Evolutionary conservation across 2,329 filamentous ascomycete genomes (phyloP).

Genomic region (Ophiostoma sp.): DNA sequence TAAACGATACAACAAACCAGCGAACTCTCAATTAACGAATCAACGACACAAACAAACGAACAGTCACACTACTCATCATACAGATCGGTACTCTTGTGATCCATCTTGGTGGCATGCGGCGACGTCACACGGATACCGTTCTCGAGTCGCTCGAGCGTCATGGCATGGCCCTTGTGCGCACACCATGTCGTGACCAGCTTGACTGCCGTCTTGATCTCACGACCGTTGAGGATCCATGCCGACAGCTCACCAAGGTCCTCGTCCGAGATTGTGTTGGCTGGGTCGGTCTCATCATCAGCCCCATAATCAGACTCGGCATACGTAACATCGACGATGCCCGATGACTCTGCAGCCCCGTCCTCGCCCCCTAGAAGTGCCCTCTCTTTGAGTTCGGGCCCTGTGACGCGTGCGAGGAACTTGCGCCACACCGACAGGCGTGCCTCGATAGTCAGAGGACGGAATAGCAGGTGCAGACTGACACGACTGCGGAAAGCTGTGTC

Average conservation of each 20-base stretch:
- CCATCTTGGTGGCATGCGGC: slow-evolving; percentile 37
- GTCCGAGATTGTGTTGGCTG: slow-evolving; percentile 28
- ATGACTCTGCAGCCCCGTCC: neutral
- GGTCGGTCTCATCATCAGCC: neutral
- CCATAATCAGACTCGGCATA: neutral
- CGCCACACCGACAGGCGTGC: slow-evolving; percentile 41
- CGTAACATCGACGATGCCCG: neutral
- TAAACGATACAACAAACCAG: slow-evolving; percentile 1
- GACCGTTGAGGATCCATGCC: slow-evolving; percentile 41
- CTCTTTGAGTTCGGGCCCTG: slow-evolving; percentile 14
- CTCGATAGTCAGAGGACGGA: slow-evolving; percentile 37
- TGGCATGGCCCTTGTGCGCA: slow-evolving; percentile 39
- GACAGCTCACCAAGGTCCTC: slow-evolving; percentile 38
- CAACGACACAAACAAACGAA: neutral
- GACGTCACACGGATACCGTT: slow-evolving; percentile 43
- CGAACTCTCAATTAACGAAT: neutral
- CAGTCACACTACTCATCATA: slow-evolving; percentile 15
- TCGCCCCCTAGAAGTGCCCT: slow-evolving; percentile 2
- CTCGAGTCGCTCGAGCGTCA: slow-evolving; percentile 41
- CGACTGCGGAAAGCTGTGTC: slow-evolving; percentile 43
- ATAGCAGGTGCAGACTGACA: slow-evolving; percentile 44
- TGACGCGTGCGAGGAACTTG: slow-evolving; percentile 41
- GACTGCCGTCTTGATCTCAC: slow-evolving; percentile 45
- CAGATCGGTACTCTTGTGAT: slow-evolving; percentile 15
- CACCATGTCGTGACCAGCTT: slow-evolving; percentile 45